Base-by-base conservation (phyloP, 192 early-diverging fungal species). In the Gonapodya prolifera region DNA sequence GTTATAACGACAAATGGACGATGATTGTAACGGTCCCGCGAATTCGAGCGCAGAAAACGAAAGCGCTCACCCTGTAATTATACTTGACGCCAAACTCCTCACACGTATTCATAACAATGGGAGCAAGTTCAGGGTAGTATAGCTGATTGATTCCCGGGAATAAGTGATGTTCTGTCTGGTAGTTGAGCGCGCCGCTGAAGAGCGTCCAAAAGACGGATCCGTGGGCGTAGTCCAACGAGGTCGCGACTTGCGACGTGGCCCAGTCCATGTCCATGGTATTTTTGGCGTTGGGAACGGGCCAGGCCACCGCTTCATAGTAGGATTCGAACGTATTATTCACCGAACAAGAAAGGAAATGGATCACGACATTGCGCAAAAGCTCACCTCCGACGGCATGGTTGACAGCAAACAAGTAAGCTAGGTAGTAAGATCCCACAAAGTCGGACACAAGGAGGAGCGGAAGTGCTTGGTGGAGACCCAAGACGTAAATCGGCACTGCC, bases 321-420 rank as follows among this genome's bases (percentile, higher is more conserved):
- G 71, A 73, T 73, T 23, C 8, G 45, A 61, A 61, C 8, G 23
- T 8, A 61, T 8, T 2, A 73, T 29, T 16, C 16, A 61, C 8
- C 16, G 71, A 13, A 30, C 18, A 13, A 73, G 71, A 32, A 18
- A 13, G 71, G 8, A 29, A 8, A 73, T 18, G 18, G 71, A 29
- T 73, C 32, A 13, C 71, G 71, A 32, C 16, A 29, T 61, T 23
- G 45, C 23, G 45, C 23, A 23, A 16, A 23, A 23, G 23, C 71
- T 32, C 45, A 61, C 45, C 45, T 61, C 45, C 83, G 0, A 87
- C 86, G 2, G 86, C 87, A 61, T 88, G 87, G 81, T 88, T 88
- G 1, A 86, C 87, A 77, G 86, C 84, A 78, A 88, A 88, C 69
- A 85, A 83, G 35, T 85, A 78, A 1, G 87, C 83, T 33, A 88